These are phyloP conservation scores for Fusarium lyarnte DNA, from an alignment of 2,329 filamentous ascomycete species.

Conservation along the genomic window DNA sequence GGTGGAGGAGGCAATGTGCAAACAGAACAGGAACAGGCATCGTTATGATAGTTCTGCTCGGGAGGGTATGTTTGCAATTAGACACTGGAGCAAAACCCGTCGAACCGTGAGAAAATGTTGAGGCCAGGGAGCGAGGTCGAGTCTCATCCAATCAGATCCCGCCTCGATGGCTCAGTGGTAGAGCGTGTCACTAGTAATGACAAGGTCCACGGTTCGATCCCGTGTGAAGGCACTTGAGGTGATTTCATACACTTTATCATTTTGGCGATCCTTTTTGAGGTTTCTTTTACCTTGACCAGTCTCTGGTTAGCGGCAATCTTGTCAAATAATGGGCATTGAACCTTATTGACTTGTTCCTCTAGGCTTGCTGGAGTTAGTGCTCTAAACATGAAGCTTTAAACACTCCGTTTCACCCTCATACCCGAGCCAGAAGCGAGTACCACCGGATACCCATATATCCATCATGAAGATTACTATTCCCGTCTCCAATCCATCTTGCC, in stretches of 20 bases:
- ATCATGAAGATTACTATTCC: background rate
- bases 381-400: fast-evolving
- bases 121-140: fast-evolving
- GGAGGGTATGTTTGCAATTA: too few species aligned
- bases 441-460: conserved; percentile 6
- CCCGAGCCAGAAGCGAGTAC: background rate
- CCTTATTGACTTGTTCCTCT: background rate
- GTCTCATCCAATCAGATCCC: conserved; percentile 3
- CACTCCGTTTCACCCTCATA: fast-evolving
- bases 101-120: background rate
- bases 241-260: fast-evolving
- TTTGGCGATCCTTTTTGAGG: background rate
- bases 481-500: conserved; percentile 15
- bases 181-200: conserved; percentile 35
- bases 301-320: background rate
- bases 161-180: conserved; percentile 31
- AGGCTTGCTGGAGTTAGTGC: background rate
- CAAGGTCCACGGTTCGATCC: conserved; percentile 33
- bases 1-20: too few species aligned
- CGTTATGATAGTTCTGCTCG: too few species aligned
- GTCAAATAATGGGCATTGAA: background rate
- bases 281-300: background rate
- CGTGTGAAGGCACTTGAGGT: conserved; percentile 12
- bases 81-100: background rate
- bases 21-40: too few species aligned